phyloP scores from a whole-genome alignment of 305 asterid genomes.

The Ilex paraguariensis region DNA sequence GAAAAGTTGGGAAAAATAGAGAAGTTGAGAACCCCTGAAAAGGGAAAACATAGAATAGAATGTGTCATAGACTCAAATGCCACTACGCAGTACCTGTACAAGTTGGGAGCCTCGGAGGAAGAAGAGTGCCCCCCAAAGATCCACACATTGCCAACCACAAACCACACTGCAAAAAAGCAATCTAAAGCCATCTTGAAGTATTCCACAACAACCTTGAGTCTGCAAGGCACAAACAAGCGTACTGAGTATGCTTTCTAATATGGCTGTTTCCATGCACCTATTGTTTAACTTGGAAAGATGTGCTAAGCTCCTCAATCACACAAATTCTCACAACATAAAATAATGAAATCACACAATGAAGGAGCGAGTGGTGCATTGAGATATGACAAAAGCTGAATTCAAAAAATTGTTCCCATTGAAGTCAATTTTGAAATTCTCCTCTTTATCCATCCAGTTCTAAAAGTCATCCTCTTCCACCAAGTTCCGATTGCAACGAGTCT shows the following conservation, averaged over 20 bases:
- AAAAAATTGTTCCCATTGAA: too few species aligned
- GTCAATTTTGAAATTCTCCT: neutral
- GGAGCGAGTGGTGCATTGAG: too few species aligned
- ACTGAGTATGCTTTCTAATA: neutral
- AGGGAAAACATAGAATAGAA: neutral
- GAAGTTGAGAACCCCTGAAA: neutral
- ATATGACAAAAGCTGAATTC: too few species aligned
- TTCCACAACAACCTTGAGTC: conserved; percentile 65
- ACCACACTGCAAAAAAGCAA: conserved; percentile 99
- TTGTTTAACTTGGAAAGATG: neutral
- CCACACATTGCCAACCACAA: conserved; percentile 97
- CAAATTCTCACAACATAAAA: too few species aligned
- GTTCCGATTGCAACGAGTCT: neutral
- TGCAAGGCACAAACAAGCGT: conserved; percentile 30
- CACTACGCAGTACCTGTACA: conserved; percentile 59
- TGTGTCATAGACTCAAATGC: neutral
- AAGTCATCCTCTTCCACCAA: neutral
- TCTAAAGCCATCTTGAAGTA: conserved; percentile 89
- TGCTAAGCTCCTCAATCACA: too few species aligned
- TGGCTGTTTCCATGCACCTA: neutral
- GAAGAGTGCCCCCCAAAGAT: conserved; percentile 88
- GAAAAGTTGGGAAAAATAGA: conserved; percentile 15
- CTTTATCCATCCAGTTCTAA: neutral
- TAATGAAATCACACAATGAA: too few species aligned
- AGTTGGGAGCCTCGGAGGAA: conserved; percentile 77